These are phyloP conservation scores for Magnolia kwangsiensis DNA, from an alignment of 164 flowering plant genomes.

Conservation along the genomic window DNA sequence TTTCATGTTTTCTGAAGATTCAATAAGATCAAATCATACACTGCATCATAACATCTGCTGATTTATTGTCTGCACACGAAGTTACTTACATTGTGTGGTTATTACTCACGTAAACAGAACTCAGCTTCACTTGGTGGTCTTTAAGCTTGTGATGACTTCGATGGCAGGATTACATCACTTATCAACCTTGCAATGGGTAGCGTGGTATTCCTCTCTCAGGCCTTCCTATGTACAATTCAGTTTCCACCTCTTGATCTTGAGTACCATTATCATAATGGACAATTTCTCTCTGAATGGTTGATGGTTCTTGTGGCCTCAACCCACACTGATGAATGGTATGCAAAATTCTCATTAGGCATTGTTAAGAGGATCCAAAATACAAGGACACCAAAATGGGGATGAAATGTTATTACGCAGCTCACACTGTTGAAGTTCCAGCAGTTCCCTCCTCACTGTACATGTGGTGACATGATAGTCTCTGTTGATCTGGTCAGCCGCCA, in stretches of 20 bases:
- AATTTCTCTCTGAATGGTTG: slow-evolving; percentile 1
- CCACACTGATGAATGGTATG: slow-evolving; percentile 1
- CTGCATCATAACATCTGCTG: neutral
- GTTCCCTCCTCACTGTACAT: too few species aligned
- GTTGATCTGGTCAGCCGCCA: too few species aligned
- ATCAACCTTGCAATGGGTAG: slow-evolving; percentile 3
- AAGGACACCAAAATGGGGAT: neutral
- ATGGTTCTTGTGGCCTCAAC: neutral
- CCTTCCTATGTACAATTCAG: slow-evolving; percentile 23
- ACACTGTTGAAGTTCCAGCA: too few species aligned
- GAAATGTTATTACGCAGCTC: too few species aligned
- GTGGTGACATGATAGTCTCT: too few species aligned
- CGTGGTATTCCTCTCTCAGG: slow-evolving; percentile 14
- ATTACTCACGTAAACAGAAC: neutral
- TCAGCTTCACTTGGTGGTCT: neutral
- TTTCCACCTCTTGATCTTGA: slow-evolving; percentile 14
- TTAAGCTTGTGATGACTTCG: neutral
- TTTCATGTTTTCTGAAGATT: neutral
- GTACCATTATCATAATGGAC: neutral
- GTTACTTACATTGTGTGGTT: neutral
- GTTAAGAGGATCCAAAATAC: neutral
- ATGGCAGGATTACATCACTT: neutral
- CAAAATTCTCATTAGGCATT: neutral
- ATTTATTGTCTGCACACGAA: neutral
- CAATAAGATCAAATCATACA: neutral